Percentiles rank a stretch among this genome's conserved stretches.
Evolutionary conservation across 176 grass and related monocot species (phyloP).

Genomic region (Musa beccarii): DNA sequence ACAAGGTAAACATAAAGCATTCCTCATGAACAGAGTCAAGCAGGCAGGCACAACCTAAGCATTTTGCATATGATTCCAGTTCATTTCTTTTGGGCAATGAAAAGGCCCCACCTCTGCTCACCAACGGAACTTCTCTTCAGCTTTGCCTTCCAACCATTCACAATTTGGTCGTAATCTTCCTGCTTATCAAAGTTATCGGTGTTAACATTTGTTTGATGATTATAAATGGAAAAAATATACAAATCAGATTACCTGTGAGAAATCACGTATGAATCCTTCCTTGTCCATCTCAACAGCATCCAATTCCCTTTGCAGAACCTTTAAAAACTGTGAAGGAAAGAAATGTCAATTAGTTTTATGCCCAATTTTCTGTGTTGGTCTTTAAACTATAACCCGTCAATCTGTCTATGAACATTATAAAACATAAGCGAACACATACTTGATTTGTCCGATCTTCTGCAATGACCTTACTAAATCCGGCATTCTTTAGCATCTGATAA

Average conservation of each 20-base stretch:
- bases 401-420: neutral
- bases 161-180: conserved; percentile 81
- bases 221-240: too few species aligned
- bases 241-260: conserved; percentile 45
- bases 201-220: conserved; percentile 1
- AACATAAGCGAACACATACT: conserved; percentile 21
- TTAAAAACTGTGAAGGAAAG: conserved; percentile 52
- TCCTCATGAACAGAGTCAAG: too few species aligned
- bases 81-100: conserved; percentile 68
- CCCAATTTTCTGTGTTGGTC: neutral
- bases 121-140: conserved; percentile 72
- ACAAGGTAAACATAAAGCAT: too few species aligned
- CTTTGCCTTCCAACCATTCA: conserved; percentile 90
- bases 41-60: too few species aligned
- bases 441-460: conserved; percentile 85
- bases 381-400: too few species aligned
- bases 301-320: conserved; percentile 63
- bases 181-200: conserved; percentile 22
- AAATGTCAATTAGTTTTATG: neutral
- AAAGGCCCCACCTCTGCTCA: conserved; percentile 91
- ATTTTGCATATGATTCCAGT: neutral
- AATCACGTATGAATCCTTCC: conserved; percentile 60
- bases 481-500: conserved; percentile 70
- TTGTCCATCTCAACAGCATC: conserved; percentile 65
- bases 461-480: conserved; percentile 60